Base-by-base conservation (phyloP, 176 grass and related monocot species). In the Lolium perenne region DNA sequence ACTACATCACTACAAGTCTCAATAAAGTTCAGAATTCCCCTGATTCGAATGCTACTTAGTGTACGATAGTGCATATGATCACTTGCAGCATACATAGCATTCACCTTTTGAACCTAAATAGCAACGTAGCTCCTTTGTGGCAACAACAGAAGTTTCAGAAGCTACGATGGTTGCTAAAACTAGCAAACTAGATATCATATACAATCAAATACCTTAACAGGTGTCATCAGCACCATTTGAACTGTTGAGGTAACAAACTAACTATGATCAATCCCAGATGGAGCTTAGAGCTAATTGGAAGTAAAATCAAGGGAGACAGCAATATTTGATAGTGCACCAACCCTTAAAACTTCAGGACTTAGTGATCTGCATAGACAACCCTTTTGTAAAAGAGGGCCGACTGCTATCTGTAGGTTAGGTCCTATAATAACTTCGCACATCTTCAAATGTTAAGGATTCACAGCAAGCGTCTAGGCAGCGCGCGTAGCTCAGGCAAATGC, bases 161-260 rank as follows among this genome's bases (percentile, higher is more conserved):
- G 10, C 81, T 20, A 83, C 3, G 82, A 35, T 41, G 21, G 71
- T 70, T 54, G n/a, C 17, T 18, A 65, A 53, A 67, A 49, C 25
- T 9, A 0, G 71, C 6, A 2, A 74, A 49, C 49, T 16, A 74
- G 25, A 16, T 16, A 68, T 9, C 6, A 2, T 74, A 74, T 46
- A 10, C 9, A 48, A 83, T 26, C n/a, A 22, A 78, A 60, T 38
- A 16, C 49, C 62, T 46, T 18, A 80, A 79, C 32, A 84, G 3
- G 3, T 53, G 38, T 69, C 2, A 0, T 18, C 21, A 38, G 20
- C 32, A 88, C 61, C 41, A 40, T 45, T 87, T 35, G 47, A 48
- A 26, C 9, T 25, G 38, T 79, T 57, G 21, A 72, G 38, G 12
- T 61, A 8, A 71, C 43, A 70, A 86, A 22, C 38, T 72, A 86